These are phyloP conservation scores for Achaetomium macrosporum DNA, from an alignment of 2,329 filamentous ascomycete genomes.

Conservation along the genomic window DNA sequence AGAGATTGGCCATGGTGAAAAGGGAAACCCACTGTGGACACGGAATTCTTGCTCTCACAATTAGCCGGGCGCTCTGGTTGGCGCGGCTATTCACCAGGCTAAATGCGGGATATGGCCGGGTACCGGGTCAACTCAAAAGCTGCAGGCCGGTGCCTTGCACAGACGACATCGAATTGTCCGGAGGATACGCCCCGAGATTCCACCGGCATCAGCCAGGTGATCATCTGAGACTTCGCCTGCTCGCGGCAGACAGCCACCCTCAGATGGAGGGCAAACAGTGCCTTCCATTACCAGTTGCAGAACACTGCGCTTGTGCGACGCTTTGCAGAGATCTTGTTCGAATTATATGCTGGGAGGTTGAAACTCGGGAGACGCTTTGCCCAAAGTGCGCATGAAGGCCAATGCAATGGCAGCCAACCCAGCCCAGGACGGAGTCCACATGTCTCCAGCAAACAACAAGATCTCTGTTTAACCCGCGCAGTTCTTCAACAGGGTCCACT, in stretches of 20 bases:
- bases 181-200: constrained; percentile 14
- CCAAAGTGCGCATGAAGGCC: neutral
- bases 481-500: constrained; percentile 15
- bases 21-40: constrained; percentile 13
- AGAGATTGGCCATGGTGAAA: constrained; percentile 9
- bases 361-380: too few relatives aligned
- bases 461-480: constrained; percentile 24
- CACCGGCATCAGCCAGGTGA: constrained; percentile 16
- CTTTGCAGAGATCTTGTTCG: neutral
- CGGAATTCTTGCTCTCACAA: constrained; percentile 5
- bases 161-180: constrained; percentile 4
- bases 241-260: constrained; percentile 2
- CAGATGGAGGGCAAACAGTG: neutral
- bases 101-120: constrained; percentile 23
- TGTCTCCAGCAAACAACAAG: constrained; percentile 15
- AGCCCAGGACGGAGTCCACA: constrained; percentile 17
- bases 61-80: constrained; percentile 24
- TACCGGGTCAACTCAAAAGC: constrained; percentile 24
- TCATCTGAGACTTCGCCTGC: constrained; percentile 8
- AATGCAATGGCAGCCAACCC: neutral
- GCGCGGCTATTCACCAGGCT: constrained; percentile 21
- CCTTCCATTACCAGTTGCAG: neutral
- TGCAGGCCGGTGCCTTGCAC: constrained; percentile 9
- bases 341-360: neutral
- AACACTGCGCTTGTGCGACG: neutral